Conservation (phyloP, 768 basidiomycete species). For the Brasilioporus rufonigricans region DNA sequence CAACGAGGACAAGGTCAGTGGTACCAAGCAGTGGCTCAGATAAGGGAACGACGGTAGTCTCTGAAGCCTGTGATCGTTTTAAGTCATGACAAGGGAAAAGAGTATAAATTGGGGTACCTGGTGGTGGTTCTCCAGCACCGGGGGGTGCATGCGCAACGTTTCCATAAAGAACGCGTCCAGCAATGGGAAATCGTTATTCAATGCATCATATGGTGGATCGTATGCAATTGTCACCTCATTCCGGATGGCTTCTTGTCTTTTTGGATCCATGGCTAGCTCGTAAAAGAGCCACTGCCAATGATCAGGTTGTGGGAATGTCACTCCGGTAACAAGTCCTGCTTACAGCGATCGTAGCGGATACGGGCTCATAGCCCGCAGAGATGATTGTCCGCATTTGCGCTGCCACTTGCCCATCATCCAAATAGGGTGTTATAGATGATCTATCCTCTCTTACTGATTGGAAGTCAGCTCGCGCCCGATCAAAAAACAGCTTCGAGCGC, state of each 20-base stretch:
- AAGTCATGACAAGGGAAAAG: not conserved
- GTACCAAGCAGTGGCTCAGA: slow-evolving; percentile 49
- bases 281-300: slow-evolving; percentile 59
- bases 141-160: slow-evolving; percentile 58
- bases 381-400: slow-evolving; percentile 64
- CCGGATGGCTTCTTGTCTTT: slow-evolving; percentile 55
- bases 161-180: slow-evolving; percentile 63
- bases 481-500: slow-evolving; percentile 7
- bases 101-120: slow-evolving; percentile 36
- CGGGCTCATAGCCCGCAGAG: slow-evolving; percentile 50
- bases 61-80: slow-evolving; percentile 39
- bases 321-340: slow-evolving; percentile 3
- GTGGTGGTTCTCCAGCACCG: slow-evolving; percentile 65
- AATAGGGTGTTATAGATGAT: slow-evolving; percentile 34
- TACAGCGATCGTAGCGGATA: slow-evolving; percentile 37
- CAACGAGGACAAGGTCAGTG: slow-evolving; percentile 39
- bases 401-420: slow-evolving; percentile 51
- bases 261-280: slow-evolving; percentile 51
- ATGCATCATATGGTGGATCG: slow-evolving; percentile 50
- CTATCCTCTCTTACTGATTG: slow-evolving; percentile 43
- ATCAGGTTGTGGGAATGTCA: slow-evolving; percentile 4
- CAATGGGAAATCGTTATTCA: slow-evolving; percentile 49
- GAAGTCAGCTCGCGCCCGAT: slow-evolving; percentile 1
- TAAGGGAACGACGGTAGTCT: slow-evolving; percentile 54
- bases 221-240: slow-evolving; percentile 46